Conservation (phyloP, 768 basidiomycete species). For the Termitomyces sp. region DNA sequence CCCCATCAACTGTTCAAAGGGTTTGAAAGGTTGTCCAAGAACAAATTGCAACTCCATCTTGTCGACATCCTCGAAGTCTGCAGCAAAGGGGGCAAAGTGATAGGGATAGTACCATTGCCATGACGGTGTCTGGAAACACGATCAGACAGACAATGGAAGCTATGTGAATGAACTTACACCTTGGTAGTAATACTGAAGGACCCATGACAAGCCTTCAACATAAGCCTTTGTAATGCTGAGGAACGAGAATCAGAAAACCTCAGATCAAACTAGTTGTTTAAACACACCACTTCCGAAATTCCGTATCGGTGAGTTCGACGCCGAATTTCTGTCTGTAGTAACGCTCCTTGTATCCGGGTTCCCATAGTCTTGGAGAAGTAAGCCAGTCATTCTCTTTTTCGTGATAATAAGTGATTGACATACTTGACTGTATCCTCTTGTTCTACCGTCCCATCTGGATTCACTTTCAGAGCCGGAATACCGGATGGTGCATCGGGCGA, state of each 20-base stretch:
- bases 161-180: conserved; percentile 51
- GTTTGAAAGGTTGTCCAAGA: conserved; percentile 85
- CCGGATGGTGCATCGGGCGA: conserved; percentile 31
- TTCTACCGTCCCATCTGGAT: conserved; percentile 88
- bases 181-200: conserved; percentile 96
- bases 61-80: conserved; percentile 80
- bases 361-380: conserved; percentile 66
- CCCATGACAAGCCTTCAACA: conserved; percentile 94
- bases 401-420: conserved; percentile 22
- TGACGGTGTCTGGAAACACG: conserved; percentile 65
- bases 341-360: conserved; percentile 91
- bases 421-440: conserved; percentile 93
- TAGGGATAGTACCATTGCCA: conserved; percentile 99
- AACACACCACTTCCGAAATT: conserved; percentile 69
- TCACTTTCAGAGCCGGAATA: conserved; percentile 66
- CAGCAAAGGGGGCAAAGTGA: conserved; percentile 97
- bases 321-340: conserved; percentile 96
- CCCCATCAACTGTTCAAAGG: conserved; percentile 97
- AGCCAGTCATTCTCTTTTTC: background rate
- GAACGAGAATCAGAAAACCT: background rate
- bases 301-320: conserved; percentile 59
- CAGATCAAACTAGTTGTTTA: background rate
- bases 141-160: background rate
- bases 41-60: conserved; percentile 78
- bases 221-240: conserved; percentile 76